These are phyloP conservation scores for Hordeum marinum DNA, from an alignment of 176 grass and related monocot genomes.

Conservation along the genomic window DNA sequence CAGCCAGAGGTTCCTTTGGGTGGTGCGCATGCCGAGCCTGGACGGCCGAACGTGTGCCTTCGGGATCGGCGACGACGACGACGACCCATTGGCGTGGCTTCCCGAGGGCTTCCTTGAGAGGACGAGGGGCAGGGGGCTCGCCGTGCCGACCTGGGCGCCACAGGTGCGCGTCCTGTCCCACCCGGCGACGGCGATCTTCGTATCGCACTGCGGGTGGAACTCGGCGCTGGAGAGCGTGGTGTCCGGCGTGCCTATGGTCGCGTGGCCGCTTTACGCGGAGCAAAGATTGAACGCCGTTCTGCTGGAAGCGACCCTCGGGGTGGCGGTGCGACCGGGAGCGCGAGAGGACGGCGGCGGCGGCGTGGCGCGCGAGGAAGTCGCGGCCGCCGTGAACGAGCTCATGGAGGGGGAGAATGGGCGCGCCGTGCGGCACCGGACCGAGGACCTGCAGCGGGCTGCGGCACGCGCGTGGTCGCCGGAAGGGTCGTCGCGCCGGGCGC, in stretches of 20 bases:
- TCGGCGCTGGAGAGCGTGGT: conserved; percentile 45
- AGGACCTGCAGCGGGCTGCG: not conserved
- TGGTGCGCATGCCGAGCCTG: not conserved
- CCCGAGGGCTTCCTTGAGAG: conserved; percentile 42
- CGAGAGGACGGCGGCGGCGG: not conserved
- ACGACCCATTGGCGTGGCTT: conserved; percentile 42
- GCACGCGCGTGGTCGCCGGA: not conserved
- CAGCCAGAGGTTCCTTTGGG: not conserved
- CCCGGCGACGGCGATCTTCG: conserved; percentile 44
- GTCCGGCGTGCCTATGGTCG: conserved; percentile 41
- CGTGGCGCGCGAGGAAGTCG: not conserved
- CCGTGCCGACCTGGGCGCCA: conserved; percentile 58
- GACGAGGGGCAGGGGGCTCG: conserved; percentile 26
- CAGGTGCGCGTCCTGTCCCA: conserved; percentile 66
- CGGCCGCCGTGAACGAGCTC: not conserved
- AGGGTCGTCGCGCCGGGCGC: not conserved
- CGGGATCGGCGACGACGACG: not conserved
- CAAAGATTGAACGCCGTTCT: conserved; percentile 41
- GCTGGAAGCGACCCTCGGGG: not conserved
- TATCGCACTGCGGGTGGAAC: conserved; percentile 83
- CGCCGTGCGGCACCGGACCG: not conserved
- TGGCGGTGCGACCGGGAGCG: conserved; percentile 19
- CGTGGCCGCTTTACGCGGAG: conserved; percentile 63
- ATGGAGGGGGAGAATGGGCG: not conserved
- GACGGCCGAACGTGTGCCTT: not conserved